Evolutionary conservation across 345 rosid genomes (phyloP).

Genomic region (Zanthoxylum bungeanum): DNA sequence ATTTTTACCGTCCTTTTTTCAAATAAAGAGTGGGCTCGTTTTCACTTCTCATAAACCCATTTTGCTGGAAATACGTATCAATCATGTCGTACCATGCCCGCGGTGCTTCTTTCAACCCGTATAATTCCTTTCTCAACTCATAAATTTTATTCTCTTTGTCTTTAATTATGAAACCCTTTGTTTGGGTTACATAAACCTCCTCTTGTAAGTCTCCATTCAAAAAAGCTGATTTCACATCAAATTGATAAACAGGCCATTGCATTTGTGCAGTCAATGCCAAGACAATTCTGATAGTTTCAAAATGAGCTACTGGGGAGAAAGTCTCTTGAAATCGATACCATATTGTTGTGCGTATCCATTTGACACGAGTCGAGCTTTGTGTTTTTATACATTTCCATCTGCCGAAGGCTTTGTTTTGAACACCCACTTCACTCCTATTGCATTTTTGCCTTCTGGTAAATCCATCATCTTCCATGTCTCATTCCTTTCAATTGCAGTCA

Average conservation of each 20-base stretch:
- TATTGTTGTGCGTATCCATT: neutral
- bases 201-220: too few species aligned
- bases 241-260: too few species aligned
- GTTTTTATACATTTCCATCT: neutral
- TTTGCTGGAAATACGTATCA: too few species aligned
- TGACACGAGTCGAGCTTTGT: neutral
- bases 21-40: conserved; percentile 3
- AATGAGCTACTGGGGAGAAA: neutral
- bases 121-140: neutral
- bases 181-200: too few species aligned
- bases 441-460: too few species aligned
- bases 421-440: too few species aligned
- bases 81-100: neutral
- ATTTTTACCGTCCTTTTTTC: neutral
- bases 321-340: neutral
- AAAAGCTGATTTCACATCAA: too few species aligned
- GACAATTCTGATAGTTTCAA: too few species aligned
- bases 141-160: neutral
- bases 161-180: too few species aligned
- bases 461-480: too few species aligned
- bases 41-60: neutral
- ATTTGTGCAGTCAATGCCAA: too few species aligned
- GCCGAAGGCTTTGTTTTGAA: neutral
- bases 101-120: neutral
- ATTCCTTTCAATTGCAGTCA: too few species aligned